Base-by-base conservation (phyloP, 2,329 filamentous ascomycete species). In the Trichoderma breve region DNA sequence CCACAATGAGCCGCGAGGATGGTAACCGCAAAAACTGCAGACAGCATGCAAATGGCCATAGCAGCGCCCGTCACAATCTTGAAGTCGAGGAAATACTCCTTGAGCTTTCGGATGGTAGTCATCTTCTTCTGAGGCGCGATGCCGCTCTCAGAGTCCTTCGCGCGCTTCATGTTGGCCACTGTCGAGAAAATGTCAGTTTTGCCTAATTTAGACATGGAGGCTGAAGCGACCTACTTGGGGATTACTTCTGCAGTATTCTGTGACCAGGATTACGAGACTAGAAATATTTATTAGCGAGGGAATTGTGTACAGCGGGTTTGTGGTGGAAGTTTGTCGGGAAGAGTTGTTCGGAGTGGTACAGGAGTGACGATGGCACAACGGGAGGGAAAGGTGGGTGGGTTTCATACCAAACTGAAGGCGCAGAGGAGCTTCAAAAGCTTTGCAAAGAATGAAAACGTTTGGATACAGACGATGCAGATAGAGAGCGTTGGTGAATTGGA, bases 111-210 rank as follows among this genome's bases (percentile, higher is more conserved):
- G 34, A 34, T 4, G 11, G 34, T 21, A 60, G 9, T 47, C 67
- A 39, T 28, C 51, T 72, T 65, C 11, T 58, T 65, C 55, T 51
- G 30, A 24, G 66, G 53, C 36, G 74, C 36, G 6, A 24, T 70
- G 58, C 73, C 76, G 58, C 77, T 76, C 61, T 79, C 78, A 51
- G 72, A 61, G 70, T 79, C 78, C 72, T 76, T 78, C 73, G 77
- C 75, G 47, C 70, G 77, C 73, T 76, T 78, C 74, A 77, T 76
- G 39, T 72, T 73, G 58, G 77, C 73, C 76, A 79, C 78, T 80
- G 28, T 26, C 9, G 21, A 51, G 11, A 28, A n/a, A 34, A 11
- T 60, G 61, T 79, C 66, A 79, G 74, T 32, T 26, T 18, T 36
- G 32, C n/a, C 7, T 3, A 21, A 6, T 39, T 26, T 28, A 18